Percentiles rank a stretch among this genome's conserved stretches.
phyloP scores from a whole-genome alignment of 176 grass and related monocot genomes.

The Carex scoparia region DNA sequence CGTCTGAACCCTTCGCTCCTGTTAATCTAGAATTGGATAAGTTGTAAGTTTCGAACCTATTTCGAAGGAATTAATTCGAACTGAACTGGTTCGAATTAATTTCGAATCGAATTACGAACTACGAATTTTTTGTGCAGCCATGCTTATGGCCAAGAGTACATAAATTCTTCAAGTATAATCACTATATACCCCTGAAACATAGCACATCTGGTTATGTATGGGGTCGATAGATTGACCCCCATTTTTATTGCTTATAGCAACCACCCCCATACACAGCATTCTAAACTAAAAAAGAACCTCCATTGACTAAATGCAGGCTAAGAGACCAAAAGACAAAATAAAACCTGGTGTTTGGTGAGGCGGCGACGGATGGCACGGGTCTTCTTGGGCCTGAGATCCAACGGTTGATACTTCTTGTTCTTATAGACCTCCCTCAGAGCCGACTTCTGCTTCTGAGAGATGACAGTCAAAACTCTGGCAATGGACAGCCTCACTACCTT shows the following conservation, averaged over 20 bases:
- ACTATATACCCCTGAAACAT: not conserved
- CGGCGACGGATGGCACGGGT: conserved; percentile 78
- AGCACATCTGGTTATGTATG: not conserved
- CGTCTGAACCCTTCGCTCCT: too few species aligned
- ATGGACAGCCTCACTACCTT: conserved; percentile 78
- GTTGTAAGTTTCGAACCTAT: too few species aligned
- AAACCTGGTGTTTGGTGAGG: conserved; percentile 79
- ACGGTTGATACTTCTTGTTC: conserved; percentile 58
- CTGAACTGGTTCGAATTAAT: too few species aligned
- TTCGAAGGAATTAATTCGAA: too few species aligned
- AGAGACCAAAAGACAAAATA: not conserved
- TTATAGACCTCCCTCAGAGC: conserved; percentile 74
- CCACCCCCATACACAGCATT: not conserved
- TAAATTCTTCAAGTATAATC: not conserved
- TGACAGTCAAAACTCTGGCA: conserved; percentile 63
- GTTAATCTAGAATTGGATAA: too few species aligned
- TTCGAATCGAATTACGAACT: too few species aligned
- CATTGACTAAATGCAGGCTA: not conserved
- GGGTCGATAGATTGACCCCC: not conserved
- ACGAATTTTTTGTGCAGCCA: too few species aligned
- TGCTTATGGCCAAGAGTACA: not conserved
- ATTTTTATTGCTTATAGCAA: too few species aligned
- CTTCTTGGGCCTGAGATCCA: conserved; percentile 85
- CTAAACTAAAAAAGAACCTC: not conserved
- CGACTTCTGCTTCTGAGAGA: conserved; percentile 80